Conservation (phyloP, 208 protist genomes). For the Porcisia deanei region DNA sequence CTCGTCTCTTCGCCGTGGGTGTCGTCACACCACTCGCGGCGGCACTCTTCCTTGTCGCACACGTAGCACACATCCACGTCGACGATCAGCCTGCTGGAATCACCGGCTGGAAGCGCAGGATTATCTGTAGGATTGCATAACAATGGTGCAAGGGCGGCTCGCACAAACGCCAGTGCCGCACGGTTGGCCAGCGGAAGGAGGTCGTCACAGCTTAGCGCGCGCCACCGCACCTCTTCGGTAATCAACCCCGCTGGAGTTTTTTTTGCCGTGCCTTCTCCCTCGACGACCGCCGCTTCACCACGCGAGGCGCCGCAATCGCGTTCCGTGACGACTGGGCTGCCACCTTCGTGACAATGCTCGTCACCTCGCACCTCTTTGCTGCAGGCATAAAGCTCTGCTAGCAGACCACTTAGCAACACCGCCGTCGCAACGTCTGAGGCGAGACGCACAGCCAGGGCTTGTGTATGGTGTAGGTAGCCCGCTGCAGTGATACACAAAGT, state of each 20-base stretch:
- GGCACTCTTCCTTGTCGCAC: not conserved
- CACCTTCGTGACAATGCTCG: not conserved
- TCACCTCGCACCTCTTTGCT: slow-evolving; percentile 12
- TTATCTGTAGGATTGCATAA: not conserved
- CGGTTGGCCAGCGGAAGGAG: slow-evolving; percentile 17
- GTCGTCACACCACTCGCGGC: not conserved
- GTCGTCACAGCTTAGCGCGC: slow-evolving; percentile 14
- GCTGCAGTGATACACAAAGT: slow-evolving; percentile 25
- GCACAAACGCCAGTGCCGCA: slow-evolving; percentile 22
- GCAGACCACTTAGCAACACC: slow-evolving; percentile 20
- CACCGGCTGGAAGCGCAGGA: slow-evolving; percentile 1
- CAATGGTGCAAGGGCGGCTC: slow-evolving; percentile 16
- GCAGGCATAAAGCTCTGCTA: slow-evolving; percentile 32
- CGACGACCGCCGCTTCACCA: not conserved
- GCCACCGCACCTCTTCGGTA: not conserved
- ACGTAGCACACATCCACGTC: not conserved
- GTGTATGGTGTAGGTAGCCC: slow-evolving; percentile 25
- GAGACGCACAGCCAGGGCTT: slow-evolving; percentile 26
- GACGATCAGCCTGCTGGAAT: not conserved
- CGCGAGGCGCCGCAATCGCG: not conserved
- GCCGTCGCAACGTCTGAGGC: slow-evolving; percentile 14
- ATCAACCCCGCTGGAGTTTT: not conserved
- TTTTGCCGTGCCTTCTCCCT: not conserved
- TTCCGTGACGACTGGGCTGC: not conserved
- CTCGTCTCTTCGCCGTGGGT: not conserved